Percentiles rank a stretch among this genome's conserved stretches.
These are phyloP conservation scores for Rusavskia elegans DNA, from an alignment of 495 filamentous ascomycete species.

Conservation along the genomic window DNA sequence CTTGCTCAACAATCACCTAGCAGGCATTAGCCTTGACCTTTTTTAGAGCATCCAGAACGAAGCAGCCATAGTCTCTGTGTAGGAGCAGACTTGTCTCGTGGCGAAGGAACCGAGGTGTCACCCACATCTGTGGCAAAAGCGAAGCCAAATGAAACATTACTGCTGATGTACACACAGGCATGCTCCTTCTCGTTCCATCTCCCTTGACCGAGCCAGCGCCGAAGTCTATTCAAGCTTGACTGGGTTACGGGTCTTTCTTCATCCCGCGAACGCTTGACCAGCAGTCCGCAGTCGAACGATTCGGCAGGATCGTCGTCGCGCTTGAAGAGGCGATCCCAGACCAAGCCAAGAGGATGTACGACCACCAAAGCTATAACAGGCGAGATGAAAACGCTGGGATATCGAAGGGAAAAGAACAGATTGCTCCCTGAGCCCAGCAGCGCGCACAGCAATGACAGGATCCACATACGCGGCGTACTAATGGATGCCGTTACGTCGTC, in stretches of 20 bases:
- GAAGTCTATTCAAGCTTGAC: slow-evolving; percentile 4
- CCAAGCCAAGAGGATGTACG: slow-evolving; percentile 61
- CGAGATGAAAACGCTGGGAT: slow-evolving; percentile 73
- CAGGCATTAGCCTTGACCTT: not conserved
- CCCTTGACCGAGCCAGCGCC: slow-evolving; percentile 65
- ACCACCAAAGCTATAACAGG: slow-evolving; percentile 71
- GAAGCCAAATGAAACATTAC: slow-evolving; percentile 83
- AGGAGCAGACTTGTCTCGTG: not conserved
- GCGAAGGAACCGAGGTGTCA: not conserved
- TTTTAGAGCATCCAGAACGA: not conserved
- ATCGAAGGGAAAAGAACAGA: slow-evolving; percentile 69
- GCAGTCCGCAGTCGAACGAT: slow-evolving; percentile 37
- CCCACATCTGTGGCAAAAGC: slow-evolving; percentile 56
- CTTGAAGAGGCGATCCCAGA: slow-evolving; percentile 62
- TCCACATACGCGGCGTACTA: slow-evolving; percentile 81
- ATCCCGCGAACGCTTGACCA: not conserved
- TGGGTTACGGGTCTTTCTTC: not conserved
- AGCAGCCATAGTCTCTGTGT: not conserved
- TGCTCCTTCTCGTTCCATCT: slow-evolving; percentile 80
- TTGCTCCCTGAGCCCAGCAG: slow-evolving; percentile 70
- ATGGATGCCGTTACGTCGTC: slow-evolving; percentile 63
- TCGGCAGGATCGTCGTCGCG: slow-evolving; percentile 42
- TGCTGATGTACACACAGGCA: slow-evolving; percentile 73
- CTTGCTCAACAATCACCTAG: slow-evolving; percentile 70
- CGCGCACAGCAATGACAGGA: slow-evolving; percentile 59